Conservation (phyloP, 768 basidiomycete species). For the Lactarius psammicola region DNA sequence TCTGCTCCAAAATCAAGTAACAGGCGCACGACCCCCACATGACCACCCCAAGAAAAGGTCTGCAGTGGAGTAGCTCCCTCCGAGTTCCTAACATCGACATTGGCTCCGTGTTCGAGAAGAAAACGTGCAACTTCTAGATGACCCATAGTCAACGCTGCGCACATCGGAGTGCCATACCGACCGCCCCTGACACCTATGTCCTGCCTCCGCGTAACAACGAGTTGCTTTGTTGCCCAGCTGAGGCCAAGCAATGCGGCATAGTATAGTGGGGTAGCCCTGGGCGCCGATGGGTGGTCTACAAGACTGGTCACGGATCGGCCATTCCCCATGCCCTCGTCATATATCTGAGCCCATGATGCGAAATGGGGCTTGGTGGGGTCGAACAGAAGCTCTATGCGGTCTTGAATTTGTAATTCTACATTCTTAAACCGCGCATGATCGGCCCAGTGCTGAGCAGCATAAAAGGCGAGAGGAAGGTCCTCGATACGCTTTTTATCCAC, state of each 20-base stretch:
- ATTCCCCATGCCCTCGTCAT: background rate
- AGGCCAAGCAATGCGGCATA: conserved; percentile 6
- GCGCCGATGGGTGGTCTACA: background rate
- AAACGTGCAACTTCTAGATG: background rate
- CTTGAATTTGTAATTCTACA: background rate
- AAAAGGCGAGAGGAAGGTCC: background rate
- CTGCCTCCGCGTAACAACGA: background rate
- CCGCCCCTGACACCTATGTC: background rate
- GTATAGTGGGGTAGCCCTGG: background rate
- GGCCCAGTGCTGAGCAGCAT: conserved; percentile 6
- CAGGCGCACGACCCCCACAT: background rate
- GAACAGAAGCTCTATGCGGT: background rate
- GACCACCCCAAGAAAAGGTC: background rate
- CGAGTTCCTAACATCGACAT: background rate
- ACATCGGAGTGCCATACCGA: background rate
- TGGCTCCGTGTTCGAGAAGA: background rate
- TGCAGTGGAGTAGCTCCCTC: background rate
- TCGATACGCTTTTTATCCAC: background rate
- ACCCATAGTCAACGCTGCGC: background rate
- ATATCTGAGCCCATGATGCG: background rate
- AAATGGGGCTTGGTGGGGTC: background rate
- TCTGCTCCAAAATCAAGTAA: conserved; percentile 1
- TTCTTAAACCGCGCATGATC: conserved; percentile 1
- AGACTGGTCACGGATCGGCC: background rate
- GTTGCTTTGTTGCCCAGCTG: background rate